Evolutionary conservation across 2,329 filamentous ascomycete genomes (phyloP), one percentile per base, ranked within the genome.

Genomic region (Ceratocystis diversiconidia): DNA sequence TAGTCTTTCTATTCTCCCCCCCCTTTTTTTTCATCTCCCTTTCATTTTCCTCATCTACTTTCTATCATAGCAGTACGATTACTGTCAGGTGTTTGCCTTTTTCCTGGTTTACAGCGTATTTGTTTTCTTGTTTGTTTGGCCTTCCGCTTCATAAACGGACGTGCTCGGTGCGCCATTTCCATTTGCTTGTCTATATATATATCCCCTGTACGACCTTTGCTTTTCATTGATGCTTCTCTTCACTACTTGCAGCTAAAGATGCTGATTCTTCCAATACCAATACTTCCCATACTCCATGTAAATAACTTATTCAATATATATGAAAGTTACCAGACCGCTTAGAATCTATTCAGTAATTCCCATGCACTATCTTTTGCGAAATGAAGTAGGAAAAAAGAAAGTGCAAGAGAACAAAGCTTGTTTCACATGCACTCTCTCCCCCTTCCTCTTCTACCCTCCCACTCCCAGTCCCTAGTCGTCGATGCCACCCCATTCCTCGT

Each of bases 401-500:
- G 48, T 15, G 22, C 10, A 22, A 52, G 7, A 22, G 48, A 28
- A 22, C 48, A 10, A 52, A 28, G 1, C 8, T 25, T 15, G 48
- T 12, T 28, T 25, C 19, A 48, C 30, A n/a, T 30, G n/a, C 3
- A 28, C 17, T 4, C 1, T 48, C 25, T 30, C 12, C 5, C 19
- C 22, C 15, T 15, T 55, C 50, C 8, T 19, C 25, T 19, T 15
- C 5, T 52, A 12, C 25, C 46, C 7, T 32, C 62, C 46, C 28
- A 28, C 7, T 6, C 1, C 44, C 6, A 12, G 48, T 5, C 36
- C 32, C 43, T 52, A 55, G 63, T 72, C 68, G 79, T 77, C 79
- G 67, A 84, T 74, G 1, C 81, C 80, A 67, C 73, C 75, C 79
- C 79, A 83, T 69, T 80, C 74, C 41, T 70, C 75, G 63, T 65